Evolutionary conservation across 805 yeast species (phyloP).

Genomic region (Yamadazyma nakazawae): DNA sequence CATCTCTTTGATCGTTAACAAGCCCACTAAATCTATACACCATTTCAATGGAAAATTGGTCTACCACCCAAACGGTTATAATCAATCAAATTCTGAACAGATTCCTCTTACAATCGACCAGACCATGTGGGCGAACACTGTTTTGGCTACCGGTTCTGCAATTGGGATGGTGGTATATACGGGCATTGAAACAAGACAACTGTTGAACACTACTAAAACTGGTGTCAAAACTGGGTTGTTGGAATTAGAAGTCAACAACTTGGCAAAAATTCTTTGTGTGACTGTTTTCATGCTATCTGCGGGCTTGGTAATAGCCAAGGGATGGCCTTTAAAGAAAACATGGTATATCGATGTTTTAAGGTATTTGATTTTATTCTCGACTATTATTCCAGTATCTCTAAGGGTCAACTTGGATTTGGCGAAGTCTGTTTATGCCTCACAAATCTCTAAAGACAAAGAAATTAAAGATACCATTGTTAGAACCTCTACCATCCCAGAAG

Average conservation of each 20-base stretch:
- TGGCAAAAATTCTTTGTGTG: conserved; percentile 84
- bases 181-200: conserved; percentile 90
- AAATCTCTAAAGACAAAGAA: conserved; percentile 80
- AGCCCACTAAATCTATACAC: conserved; percentile 84
- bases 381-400: conserved; percentile 93
- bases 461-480: conserved; percentile 90
- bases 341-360: conserved; percentile 94
- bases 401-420: conserved; percentile 95
- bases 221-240: conserved; percentile 87
- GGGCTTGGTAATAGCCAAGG: conserved; percentile 75
- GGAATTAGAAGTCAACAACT: conserved; percentile 83
- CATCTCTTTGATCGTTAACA: conserved; percentile 57
- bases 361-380: conserved; percentile 85
- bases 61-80: conserved; percentile 36
- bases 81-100: conserved; percentile 29
- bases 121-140: conserved; percentile 98
- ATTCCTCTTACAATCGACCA: conserved; percentile 79
- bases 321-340: conserved; percentile 52
- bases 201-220: conserved; percentile 84
- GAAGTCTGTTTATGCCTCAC: conserved; percentile 91
- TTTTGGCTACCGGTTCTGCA: conserved; percentile 89
- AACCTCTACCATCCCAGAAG: conserved; percentile 97
- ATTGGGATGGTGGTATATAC: conserved; percentile 87
- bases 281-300: conserved; percentile 79
- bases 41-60: conserved; percentile 72